Percentiles rank a stretch among this genome's conserved stretches.
These are phyloP conservation scores for Leptographium galeiforme DNA, from an alignment of 2,329 filamentous ascomycete genomes.

Conservation along the genomic window DNA sequence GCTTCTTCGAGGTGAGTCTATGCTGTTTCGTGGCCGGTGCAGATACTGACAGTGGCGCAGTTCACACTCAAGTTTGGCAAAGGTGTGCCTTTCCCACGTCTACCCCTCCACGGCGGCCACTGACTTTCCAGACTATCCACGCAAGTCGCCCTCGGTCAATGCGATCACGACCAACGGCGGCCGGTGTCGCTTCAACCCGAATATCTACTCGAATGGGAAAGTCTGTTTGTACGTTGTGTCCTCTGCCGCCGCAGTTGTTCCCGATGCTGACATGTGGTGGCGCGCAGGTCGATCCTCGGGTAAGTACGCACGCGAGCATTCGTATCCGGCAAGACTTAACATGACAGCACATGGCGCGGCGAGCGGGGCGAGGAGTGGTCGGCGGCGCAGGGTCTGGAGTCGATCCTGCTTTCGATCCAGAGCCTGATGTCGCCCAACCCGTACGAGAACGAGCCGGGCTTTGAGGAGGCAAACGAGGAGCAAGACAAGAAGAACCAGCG, in stretches of 20 bases:
- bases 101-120: neutral
- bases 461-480: slow-evolving; percentile 57
- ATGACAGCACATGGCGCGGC: slow-evolving; percentile 76
- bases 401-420: slow-evolving; percentile 87
- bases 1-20: slow-evolving; percentile 74
- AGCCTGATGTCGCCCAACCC: slow-evolving; percentile 89
- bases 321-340: slow-evolving; percentile 8
- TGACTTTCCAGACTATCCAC: slow-evolving; percentile 60
- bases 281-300: slow-evolving; percentile 66
- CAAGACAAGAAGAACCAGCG: slow-evolving; percentile 61
- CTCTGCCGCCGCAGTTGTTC: slow-evolving; percentile 52
- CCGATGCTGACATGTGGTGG: neutral
- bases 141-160: slow-evolving; percentile 46
- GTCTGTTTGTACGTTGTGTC: slow-evolving; percentile 67
- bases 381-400: slow-evolving; percentile 87
- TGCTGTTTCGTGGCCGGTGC: no score
- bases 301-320: slow-evolving; percentile 25
- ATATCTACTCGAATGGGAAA: slow-evolving; percentile 84
- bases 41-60: slow-evolving; percentile 25
- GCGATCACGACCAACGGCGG: slow-evolving; percentile 82
- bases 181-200: slow-evolving; percentile 84
- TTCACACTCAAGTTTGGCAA: slow-evolving; percentile 65
- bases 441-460: slow-evolving; percentile 93
- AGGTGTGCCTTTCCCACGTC: slow-evolving; percentile 31
- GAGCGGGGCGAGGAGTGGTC: slow-evolving; percentile 92